Base-by-base conservation (phyloP, 2,329 filamentous ascomycete species). In the Gnomoniopsis sp. region DNA sequence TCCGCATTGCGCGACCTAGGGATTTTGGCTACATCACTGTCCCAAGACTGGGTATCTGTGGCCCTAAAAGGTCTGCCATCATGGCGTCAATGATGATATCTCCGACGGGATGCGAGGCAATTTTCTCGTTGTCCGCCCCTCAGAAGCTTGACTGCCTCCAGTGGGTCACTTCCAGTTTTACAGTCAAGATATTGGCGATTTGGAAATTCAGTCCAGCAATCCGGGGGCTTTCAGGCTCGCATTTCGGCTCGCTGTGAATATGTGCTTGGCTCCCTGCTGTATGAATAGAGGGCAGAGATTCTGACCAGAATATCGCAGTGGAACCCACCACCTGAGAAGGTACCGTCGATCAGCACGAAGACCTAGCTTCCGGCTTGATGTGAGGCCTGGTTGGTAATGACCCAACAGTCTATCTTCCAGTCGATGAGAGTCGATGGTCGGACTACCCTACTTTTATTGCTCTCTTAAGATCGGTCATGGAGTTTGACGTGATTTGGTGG, bases 31-130 rank as follows among this genome's bases (percentile, higher is more conserved):
- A 77, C 67, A 8, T 77, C 75, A 2, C 73, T 69, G 2, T 71
- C 61, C 62, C 75, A 71, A 0, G 69, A 72, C 1, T 70, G 68
- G 10, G 71, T 47, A 1, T 71, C 71, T 75, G 78, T 77, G 55
- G 75, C 67, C 0, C 74, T 67, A 55, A 78, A 77, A 15, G 76
- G 68, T 7, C 71, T 66, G 61, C 78, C 76, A 79, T 72, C 75
- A 78, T 79, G 54, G 76, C 75, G 7, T 75, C 76, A 61, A 78
- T 77, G 60, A 76, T 68, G 6, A 79, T 62, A 17, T 76, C 76
- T 2, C 66, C 75, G 0, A 76, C 68, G 0, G 67, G 67, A 0
- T 73, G 71, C 62, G 71, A 64, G 0, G 59, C 7, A 50, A 6
- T 0, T 59, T 49, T 0, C 2, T 34, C 23, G 3, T 26, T 53